Evolutionary conservation across 2,329 filamentous ascomycete genomes (phyloP).

Genomic region (Coniochaeta ligniaria): DNA sequence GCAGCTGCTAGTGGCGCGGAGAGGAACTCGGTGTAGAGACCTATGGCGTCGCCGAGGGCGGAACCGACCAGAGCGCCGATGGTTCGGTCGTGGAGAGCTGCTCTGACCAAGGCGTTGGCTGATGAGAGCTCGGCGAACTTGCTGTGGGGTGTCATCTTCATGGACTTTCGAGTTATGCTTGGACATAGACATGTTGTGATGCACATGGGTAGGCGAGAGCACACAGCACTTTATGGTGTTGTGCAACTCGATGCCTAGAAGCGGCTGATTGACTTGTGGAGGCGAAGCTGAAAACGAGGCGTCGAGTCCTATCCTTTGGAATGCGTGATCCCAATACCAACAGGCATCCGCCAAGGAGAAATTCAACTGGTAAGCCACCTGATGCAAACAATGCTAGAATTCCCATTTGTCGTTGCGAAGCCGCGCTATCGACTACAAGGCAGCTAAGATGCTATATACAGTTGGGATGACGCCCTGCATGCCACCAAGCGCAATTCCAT

Average conservation of each 20-base stretch:
- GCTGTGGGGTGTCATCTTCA: background rate
- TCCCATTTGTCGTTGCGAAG: background rate
- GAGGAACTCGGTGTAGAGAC: constrained; percentile 47
- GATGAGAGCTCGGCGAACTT: background rate
- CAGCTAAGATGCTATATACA: background rate
- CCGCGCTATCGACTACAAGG: background rate
- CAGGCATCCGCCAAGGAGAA: background rate
- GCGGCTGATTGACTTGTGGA: background rate
- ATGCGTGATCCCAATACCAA: background rate
- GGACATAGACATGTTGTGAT: background rate
- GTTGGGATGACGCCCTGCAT: background rate
- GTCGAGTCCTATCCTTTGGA: background rate
- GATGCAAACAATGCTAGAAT: background rate
- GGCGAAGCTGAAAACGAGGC: background rate
- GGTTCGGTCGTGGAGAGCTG: constrained; percentile 25
- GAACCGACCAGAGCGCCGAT: constrained; percentile 40
- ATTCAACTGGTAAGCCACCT: background rate
- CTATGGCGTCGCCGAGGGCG: constrained; percentile 45
- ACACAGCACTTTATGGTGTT: background rate
- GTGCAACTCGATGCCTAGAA: background rate
- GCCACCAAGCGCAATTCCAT: background rate
- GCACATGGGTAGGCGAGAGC: background rate
- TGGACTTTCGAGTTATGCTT: background rate
- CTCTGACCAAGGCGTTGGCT: constrained; percentile 3
- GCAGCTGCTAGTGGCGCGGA: constrained; percentile 22